These are phyloP conservation scores for Wickerhamiella nectarea DNA, from an alignment of 805 yeast species.

Conservation along the genomic window DNA sequence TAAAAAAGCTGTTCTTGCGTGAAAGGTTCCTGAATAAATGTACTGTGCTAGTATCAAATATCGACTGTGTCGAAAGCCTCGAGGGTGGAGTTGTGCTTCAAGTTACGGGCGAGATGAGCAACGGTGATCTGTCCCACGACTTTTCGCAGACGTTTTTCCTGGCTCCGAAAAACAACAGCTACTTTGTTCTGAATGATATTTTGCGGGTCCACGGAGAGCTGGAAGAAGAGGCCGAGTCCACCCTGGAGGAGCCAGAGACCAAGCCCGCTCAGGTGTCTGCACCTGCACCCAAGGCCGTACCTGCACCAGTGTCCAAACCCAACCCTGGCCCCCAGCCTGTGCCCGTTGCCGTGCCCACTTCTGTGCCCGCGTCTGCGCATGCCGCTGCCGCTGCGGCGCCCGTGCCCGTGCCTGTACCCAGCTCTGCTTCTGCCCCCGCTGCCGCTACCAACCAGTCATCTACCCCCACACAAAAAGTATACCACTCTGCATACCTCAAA, in stretches of 20 bases:
- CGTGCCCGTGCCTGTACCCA: background rate
- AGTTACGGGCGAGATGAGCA: slow-evolving; percentile 31
- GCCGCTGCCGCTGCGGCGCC: background rate
- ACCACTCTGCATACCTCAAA: slow-evolving; percentile 27
- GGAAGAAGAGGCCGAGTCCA: slow-evolving; percentile 16
- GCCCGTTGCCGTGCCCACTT: background rate
- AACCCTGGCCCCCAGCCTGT: slow-evolving; percentile 3
- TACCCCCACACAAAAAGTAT: slow-evolving; percentile 1
- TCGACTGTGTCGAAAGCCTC: slow-evolving; percentile 26
- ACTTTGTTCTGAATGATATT: slow-evolving; percentile 29
- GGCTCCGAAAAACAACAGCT: slow-evolving; percentile 20
- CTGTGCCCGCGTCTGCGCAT: no score
- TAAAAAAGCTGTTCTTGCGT: slow-evolving; percentile 21
- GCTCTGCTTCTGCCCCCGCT: slow-evolving; percentile 6
- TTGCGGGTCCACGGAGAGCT: slow-evolving; percentile 27
- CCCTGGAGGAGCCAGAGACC: background rate
- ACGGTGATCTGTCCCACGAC: slow-evolving; percentile 23
- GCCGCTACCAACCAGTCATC: slow-evolving; percentile 1
- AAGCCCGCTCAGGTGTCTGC: slow-evolving; percentile 13
- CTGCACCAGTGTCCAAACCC: slow-evolving; percentile 7
- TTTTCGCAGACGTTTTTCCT: slow-evolving; percentile 31
- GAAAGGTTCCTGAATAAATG: slow-evolving; percentile 25
- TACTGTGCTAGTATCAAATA: slow-evolving; percentile 27
- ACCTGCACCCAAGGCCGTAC: slow-evolving; percentile 6
- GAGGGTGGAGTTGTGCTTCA: slow-evolving; percentile 27